These are phyloP conservation scores for Fusarium torreyae DNA, from an alignment of 2,329 filamentous ascomycete genomes.

Conservation along the genomic window DNA sequence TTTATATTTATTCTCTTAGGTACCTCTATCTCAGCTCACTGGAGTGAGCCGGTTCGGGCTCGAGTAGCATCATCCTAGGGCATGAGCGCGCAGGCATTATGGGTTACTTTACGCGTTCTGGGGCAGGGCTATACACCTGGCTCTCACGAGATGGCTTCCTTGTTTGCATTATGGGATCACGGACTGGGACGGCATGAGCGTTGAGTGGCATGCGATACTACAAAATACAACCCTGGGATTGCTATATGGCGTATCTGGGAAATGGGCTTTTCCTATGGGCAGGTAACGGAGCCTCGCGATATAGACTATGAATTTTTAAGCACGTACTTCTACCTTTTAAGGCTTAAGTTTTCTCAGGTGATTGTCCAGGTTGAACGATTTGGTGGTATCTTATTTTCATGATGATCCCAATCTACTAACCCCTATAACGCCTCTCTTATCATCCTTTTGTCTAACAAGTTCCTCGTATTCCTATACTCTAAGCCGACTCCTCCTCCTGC, in stretches of 20 bases:
- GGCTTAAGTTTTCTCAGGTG: not conserved
- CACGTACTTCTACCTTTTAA: not conserved
- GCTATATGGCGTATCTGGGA: slow-evolving; percentile 27
- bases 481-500: slow-evolving; percentile 68
- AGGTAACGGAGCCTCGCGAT: slow-evolving; percentile 15
- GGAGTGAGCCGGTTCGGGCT: slow-evolving; percentile 35
- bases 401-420: slow-evolving; percentile 37
- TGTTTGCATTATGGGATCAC: slow-evolving; percentile 39
- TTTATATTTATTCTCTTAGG: slow-evolving; percentile 46
- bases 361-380: slow-evolving; percentile 30
- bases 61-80: slow-evolving; percentile 35
- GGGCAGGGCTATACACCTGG: slow-evolving; percentile 41
- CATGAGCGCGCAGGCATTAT: slow-evolving; percentile 35
- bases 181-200: slow-evolving; percentile 37
- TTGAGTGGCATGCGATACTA: slow-evolving; percentile 39
- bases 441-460: slow-evolving; percentile 7
- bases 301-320: slow-evolving; percentile 36
- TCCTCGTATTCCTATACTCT: not conserved
- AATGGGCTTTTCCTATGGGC: slow-evolving; percentile 13
- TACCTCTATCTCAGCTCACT: slow-evolving; percentile 50
- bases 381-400: slow-evolving; percentile 48
- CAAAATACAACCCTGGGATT: slow-evolving; percentile 42
- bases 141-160: slow-evolving; percentile 51
- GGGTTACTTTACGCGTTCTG: slow-evolving; percentile 34
- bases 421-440: slow-evolving; percentile 42